Evolutionary conservation across 2,329 filamentous ascomycete genomes (phyloP), one percentile per base, ranked within the genome.

Genomic region (Fusarium tricinctum): DNA sequence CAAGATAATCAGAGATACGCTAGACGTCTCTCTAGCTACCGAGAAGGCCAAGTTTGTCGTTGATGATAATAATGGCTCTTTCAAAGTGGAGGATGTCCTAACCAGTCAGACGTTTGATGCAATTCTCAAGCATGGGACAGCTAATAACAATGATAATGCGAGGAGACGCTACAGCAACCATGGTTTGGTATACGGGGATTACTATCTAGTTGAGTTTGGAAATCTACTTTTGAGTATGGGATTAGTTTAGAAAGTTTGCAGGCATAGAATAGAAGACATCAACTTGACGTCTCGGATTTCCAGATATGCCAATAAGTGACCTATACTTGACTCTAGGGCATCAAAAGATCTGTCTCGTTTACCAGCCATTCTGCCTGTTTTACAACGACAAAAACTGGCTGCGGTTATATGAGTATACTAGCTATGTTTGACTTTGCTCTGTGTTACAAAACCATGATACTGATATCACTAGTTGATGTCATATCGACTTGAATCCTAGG

Each of bases 141-240:
- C 74, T 0, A 79, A 78, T 22, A 74, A 78, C 45, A 78, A 80
- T 47, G 62, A 69, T 5, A 63, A 73, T 10, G 73, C 76, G 2
- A 67, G 64, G 8, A 71, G 69, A 51, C 52, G 74, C 12, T 78
- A 77, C 50, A 56, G 68, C 42, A 73, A 81, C 19, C 78, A 80
- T 63, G 83, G 83, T 0, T 63, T 85, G 17, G 82, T 85, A 9
- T 85, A 85, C 72, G 83, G 80, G 0, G 83, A 85, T 56, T 85
- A 85, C 58, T 85, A 81, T 62, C 73, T 85, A 19, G 68, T 85
- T 2, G 80, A 83, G 58, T 68, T 83, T 74, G 82, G 82, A 5
- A 85, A 85, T 51, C 78, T 80, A 46, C 65, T 85, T n/a, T 57
- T 85, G 40, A 68, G 74, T 35, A 76, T 81, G 76, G 76, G 77